Conservation (phyloP, 306 rosid species). For the Dalbergia cultrata region DNA sequence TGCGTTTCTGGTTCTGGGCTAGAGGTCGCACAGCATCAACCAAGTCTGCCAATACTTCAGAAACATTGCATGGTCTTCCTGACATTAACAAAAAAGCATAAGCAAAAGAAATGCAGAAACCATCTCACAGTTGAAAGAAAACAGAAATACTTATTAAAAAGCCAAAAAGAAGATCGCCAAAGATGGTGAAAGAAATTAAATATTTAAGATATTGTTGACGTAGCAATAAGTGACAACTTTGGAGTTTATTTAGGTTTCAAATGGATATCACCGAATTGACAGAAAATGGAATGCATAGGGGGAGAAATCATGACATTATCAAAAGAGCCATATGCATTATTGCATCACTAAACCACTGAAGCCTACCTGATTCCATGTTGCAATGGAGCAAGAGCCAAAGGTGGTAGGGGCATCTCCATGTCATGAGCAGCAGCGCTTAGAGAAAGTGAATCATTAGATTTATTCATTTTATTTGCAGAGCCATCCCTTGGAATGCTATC, state of each 20-base stretch:
- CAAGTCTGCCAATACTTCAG: constrained; percentile 78
- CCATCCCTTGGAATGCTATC: constrained; percentile 61
- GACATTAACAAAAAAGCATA: constrained; percentile 67
- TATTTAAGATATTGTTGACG: constrained; percentile 12
- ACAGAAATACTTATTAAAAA: constrained; percentile 15
- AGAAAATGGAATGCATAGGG: neutral
- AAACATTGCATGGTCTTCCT: constrained; percentile 97
- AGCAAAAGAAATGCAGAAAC: constrained; percentile 54
- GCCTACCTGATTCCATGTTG: constrained; percentile 84
- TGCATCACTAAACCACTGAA: constrained; percentile 27
- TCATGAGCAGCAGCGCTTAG: constrained; percentile 63
- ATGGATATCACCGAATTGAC: constrained; percentile 9
- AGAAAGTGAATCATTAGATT: constrained; percentile 55
- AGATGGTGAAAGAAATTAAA: constrained; percentile 10
- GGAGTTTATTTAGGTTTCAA: constrained; percentile 22
- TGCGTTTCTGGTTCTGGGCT: constrained; percentile 74
- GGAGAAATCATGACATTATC: neutral
- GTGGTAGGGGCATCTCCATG: constrained; percentile 92
- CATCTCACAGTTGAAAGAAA: constrained; percentile 12
- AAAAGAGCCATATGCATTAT: constrained; percentile 33
- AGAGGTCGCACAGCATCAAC: constrained; percentile 87
- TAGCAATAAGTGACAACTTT: constrained; percentile 19
- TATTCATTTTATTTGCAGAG: constrained; percentile 58
- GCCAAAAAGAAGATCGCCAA: constrained; percentile 26
- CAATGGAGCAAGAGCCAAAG: constrained; percentile 85